Base-by-base conservation (phyloP, 805 yeast species). In the Yamadazyma kitorensis region DNA sequence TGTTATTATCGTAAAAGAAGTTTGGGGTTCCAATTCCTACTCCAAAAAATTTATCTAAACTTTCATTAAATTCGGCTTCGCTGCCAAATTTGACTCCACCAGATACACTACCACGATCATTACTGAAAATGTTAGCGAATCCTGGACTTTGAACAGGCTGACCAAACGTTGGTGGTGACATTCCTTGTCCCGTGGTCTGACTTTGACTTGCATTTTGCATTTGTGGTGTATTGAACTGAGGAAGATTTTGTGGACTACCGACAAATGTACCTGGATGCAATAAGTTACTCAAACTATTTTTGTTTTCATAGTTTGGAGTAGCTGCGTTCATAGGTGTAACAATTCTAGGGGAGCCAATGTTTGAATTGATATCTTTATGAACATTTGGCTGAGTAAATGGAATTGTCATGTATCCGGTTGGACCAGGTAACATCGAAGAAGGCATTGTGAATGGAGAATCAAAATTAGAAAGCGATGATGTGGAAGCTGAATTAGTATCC, bases 1-100 rank as follows among this genome's bases (percentile, higher is more conserved):
- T 31, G 37, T 50, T 60, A 29, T 61, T 61, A 36, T 65, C 72
- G 30, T 51, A 62, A 44, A 65, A 64, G 37, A 55, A 62, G 40
- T 64, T 65, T 9, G 70, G 70, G 9, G 41, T 37, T 36, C 59
- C 43, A 24, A 45, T 50, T 29, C 48, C 43, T 39, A 52, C 36
- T 33, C 57, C 61, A 12, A 56, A 48, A 16, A 41, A 40, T 6
- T 40, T 37, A 17, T 43, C 44, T 8, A 55, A 34, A 4, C 35
- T 27, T 16, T 48, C 48, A 25, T 24, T 25, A 18, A 34, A 34
- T 16, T 35, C 40, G 20, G 43, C 31, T 14, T 41, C 41, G 21
- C n/a, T 26, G 6, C 24, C 35, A 23, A 30, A 31, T 14, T 29
- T 29, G n/a, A 27, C 20, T 4, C 33, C 28, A 11, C 10, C 12